A percentile compares a stretch with the other conserved stretches of the same genome.
Evolutionary conservation across 2,329 filamentous ascomycete species (phyloP).

Genomic region (Metarhizium sp.): DNA sequence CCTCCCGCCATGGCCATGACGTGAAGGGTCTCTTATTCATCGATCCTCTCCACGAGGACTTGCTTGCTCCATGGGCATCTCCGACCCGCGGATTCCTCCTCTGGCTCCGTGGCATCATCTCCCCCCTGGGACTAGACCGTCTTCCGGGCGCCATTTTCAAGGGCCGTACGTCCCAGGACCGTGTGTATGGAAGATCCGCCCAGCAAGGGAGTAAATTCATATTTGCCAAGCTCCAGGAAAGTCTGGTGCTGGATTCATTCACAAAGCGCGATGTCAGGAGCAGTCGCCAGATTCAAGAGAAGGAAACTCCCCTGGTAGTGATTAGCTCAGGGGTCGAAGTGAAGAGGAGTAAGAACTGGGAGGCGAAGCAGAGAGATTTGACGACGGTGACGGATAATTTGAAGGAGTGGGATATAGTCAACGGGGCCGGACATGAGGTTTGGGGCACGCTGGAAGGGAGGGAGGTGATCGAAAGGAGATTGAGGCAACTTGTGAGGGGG

Average conservation of each 20-base stretch:
- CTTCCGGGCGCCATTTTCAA: constrained; percentile 73
- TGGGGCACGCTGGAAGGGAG: constrained; percentile 71
- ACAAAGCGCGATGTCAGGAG: constrained; percentile 74
- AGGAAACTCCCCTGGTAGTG: constrained; percentile 66
- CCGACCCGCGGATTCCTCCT: constrained; percentile 70
- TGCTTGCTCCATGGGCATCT: constrained; percentile 58
- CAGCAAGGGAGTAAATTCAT: constrained; percentile 76
- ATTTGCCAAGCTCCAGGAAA: constrained; percentile 89
- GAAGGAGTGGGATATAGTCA: constrained; percentile 76
- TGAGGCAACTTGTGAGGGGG: constrained; percentile 53
- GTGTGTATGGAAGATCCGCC: constrained; percentile 71
- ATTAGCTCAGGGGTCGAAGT: constrained; percentile 73
- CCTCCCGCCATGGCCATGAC: constrained; percentile 66
- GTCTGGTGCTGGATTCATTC: constrained; percentile 74
- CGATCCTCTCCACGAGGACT: constrained; percentile 82
- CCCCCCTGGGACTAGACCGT: constrained; percentile 76
- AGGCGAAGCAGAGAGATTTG: constrained; percentile 74
- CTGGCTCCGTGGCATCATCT: constrained; percentile 79
- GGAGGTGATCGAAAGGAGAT: constrained; percentile 65
- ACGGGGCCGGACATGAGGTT: constrained; percentile 74
- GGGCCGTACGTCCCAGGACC: constrained; percentile 71
- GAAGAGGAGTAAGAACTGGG: constrained; percentile 62
- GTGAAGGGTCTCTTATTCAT: constrained; percentile 75
- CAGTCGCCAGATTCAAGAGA: constrained; percentile 68
- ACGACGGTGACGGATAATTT: constrained; percentile 72